Percentiles rank a stretch among this genome's conserved stretches.
These are phyloP conservation scores for Fusarium sp. DNA, from an alignment of 2,329 filamentous ascomycete species.

Conservation along the genomic window DNA sequence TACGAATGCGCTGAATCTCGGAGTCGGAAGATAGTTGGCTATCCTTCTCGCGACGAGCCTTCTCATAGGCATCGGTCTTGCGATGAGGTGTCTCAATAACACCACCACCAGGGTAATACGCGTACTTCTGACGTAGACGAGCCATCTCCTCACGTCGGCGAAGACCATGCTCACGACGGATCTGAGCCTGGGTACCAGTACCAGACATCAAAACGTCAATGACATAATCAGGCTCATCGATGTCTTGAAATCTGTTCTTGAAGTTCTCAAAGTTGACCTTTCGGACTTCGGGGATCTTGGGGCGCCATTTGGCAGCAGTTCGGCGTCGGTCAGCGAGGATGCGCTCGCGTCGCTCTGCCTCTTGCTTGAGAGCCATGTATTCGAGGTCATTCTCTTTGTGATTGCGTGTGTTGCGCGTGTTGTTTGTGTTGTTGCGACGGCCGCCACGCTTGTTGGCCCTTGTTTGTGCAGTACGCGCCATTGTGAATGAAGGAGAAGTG, in stretches of 20 bases:
- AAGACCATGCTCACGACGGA: slow-evolving; percentile 50
- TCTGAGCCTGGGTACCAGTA: slow-evolving; percentile 47
- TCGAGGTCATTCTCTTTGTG: slow-evolving; percentile 43
- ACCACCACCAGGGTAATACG: slow-evolving; percentile 12
- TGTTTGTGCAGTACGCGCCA: slow-evolving; percentile 28
- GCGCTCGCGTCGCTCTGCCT: slow-evolving; percentile 50
- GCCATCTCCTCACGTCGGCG: slow-evolving; percentile 51
- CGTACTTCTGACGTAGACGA: slow-evolving; percentile 46
- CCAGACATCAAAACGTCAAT: slow-evolving; percentile 53
- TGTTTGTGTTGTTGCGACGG: slow-evolving; percentile 2
- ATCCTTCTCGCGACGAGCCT: slow-evolving; percentile 41
- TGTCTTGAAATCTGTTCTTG: slow-evolving; percentile 52
- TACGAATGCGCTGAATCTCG: slow-evolving; percentile 50
- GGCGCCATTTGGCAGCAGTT: slow-evolving; percentile 50
- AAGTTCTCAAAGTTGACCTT: slow-evolving; percentile 55
- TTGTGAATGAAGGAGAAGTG: background rate
- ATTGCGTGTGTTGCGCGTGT: slow-evolving; percentile 5
- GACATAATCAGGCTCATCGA: slow-evolving; percentile 50
- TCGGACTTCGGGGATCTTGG: slow-evolving; percentile 53
- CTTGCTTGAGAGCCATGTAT: slow-evolving; percentile 46
- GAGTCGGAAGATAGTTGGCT: slow-evolving; percentile 27
- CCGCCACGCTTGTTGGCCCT: slow-evolving; percentile 11
- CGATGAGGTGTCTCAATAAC: background rate
- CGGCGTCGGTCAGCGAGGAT: slow-evolving; percentile 50
- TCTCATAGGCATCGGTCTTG: slow-evolving; percentile 30